Percentiles rank a stretch among this genome's conserved stretches.
Evolutionary conservation across 495 filamentous ascomycete species (phyloP).

Genomic region (Hypoxylon rickii): DNA sequence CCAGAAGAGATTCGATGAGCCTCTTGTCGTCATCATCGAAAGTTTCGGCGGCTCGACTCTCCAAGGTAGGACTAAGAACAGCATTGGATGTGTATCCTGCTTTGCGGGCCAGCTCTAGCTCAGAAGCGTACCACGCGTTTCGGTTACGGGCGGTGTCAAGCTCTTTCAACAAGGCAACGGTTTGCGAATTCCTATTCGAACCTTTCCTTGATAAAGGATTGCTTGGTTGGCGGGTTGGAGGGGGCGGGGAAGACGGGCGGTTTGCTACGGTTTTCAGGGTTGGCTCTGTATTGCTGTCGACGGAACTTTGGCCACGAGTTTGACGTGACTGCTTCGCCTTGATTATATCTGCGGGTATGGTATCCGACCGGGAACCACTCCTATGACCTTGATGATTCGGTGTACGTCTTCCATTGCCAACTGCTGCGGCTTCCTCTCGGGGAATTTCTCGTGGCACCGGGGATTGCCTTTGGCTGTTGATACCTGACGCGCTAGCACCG

Average conservation of each 20-base stretch:
- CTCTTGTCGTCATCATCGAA: conserved; percentile 91
- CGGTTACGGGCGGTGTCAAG: conserved; percentile 79
- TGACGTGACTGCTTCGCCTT: conserved; percentile 43
- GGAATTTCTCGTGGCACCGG: conserved; percentile 57
- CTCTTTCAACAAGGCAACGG: conserved; percentile 73
- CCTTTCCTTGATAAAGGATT: conserved; percentile 54
- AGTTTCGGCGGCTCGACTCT: conserved; percentile 73
- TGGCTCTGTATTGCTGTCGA: conserved; percentile 56
- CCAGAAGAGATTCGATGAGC: conserved; percentile 87
- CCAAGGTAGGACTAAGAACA: conserved; percentile 72
- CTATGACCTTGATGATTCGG: conserved; percentile 52
- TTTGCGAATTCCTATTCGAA: conserved; percentile 60
- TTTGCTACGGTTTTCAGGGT: conserved; percentile 45
- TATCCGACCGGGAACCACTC: conserved; percentile 40
- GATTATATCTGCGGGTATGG: conserved; percentile 30
- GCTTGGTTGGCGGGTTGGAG: conserved; percentile 55
- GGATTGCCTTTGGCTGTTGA: conserved; percentile 53
- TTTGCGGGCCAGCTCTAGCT: conserved; percentile 86
- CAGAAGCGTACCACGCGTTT: conserved; percentile 97
- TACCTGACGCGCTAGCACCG: conserved; percentile 31
- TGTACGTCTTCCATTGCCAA: conserved; percentile 63
- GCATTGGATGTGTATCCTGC: conserved; percentile 80
- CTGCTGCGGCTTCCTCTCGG: conserved; percentile 53
- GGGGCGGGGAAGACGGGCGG: conserved; percentile 57
- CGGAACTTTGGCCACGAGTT: conserved; percentile 51